These are phyloP conservation scores for Bipolaris zeicola DNA, from an alignment of 2,329 filamentous ascomycete species.

Conservation along the genomic window DNA sequence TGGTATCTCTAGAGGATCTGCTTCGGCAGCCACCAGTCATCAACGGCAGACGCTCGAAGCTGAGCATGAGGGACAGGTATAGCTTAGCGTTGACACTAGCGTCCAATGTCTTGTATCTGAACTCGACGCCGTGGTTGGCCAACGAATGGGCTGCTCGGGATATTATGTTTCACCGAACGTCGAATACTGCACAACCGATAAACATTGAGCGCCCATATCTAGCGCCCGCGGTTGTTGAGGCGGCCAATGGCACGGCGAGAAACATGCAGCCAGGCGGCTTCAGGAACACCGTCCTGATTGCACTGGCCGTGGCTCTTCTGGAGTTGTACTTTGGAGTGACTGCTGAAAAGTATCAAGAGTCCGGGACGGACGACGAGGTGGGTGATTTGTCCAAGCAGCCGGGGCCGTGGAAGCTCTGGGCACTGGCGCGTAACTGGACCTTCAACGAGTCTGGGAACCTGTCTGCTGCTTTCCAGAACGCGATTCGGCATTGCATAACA, in stretches of 20 bases:
- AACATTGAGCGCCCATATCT: conserved; percentile 45
- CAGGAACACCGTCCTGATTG: conserved; percentile 45
- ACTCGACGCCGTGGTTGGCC: conserved; percentile 46
- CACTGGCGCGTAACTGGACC: conserved; percentile 44
- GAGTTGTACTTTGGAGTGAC: conserved; percentile 47
- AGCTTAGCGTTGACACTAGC: conserved; percentile 45
- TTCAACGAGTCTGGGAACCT: conserved; percentile 43
- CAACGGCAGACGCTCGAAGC: conserved; percentile 34
- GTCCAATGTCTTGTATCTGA: conserved; percentile 44
- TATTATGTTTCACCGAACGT: conserved; percentile 40
- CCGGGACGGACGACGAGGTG: conserved; percentile 24
- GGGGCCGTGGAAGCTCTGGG: conserved; percentile 40
- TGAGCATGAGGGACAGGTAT: conserved; percentile 46
- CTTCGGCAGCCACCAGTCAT: conserved; percentile 32
- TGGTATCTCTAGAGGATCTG: conserved; percentile 42
- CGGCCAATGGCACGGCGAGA: conserved; percentile 9
- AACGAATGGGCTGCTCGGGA: conserved; percentile 44
- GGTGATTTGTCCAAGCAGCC: conserved; percentile 20
- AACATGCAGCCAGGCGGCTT: conserved; percentile 22
- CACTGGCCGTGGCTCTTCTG: conserved; percentile 42
- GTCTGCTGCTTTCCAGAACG: conserved; percentile 43
- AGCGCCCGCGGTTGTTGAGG: conserved; percentile 17
- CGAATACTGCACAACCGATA: conserved; percentile 22
- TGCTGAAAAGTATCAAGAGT: conserved; percentile 37
- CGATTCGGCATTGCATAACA: conserved; percentile 43